Percentiles rank a stretch among this genome's conserved stretches.
Conservation (phyloP, 2,329 filamentous ascomycete species). For the Nigrospora sphaerica region DNA sequence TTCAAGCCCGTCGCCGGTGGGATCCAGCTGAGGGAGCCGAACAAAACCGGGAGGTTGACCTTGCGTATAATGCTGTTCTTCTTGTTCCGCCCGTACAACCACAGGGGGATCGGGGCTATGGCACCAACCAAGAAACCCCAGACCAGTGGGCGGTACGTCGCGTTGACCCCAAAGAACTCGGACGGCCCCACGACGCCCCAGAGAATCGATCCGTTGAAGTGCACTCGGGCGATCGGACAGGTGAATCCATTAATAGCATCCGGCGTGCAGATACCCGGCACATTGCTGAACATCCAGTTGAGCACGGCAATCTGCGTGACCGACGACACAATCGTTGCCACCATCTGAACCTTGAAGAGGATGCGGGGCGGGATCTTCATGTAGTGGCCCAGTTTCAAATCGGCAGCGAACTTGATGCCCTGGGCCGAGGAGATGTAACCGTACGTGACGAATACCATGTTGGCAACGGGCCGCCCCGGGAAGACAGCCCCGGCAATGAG, state of each 20-base stretch:
- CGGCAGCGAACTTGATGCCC: conserved; percentile 81
- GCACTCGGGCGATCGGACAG: conserved; percentile 78
- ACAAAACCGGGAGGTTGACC: conserved; percentile 76
- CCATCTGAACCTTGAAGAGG: conserved; percentile 71
- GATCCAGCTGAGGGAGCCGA: conserved; percentile 79
- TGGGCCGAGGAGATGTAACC: conserved; percentile 85
- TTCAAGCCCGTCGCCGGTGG: conserved; percentile 82
- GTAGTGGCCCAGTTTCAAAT: conserved; percentile 82
- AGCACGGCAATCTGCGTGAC: conserved; percentile 77
- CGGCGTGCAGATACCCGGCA: conserved; percentile 70
- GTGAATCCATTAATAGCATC: conserved; percentile 81
- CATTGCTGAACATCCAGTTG: conserved; percentile 83
- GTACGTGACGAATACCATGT: conserved; percentile 91
- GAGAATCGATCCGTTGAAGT: conserved; percentile 84
- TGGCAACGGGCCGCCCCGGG: conserved; percentile 77
- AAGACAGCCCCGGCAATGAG: conserved; percentile 77
- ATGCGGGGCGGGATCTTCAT: conserved; percentile 82
- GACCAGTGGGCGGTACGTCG: conserved; percentile 68
- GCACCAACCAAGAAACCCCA: conserved; percentile 79
- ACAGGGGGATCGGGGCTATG: conserved; percentile 66
- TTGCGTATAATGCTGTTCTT: conserved; percentile 61
- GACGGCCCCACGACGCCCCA: conserved; percentile 82
- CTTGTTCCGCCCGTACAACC: conserved; percentile 57
- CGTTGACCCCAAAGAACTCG: conserved; percentile 72
- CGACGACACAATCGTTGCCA: conserved; percentile 68